phyloP scores from a whole-genome alignment of 139 green algal species.

The Deuterostichococcus epilithicus region DNA sequence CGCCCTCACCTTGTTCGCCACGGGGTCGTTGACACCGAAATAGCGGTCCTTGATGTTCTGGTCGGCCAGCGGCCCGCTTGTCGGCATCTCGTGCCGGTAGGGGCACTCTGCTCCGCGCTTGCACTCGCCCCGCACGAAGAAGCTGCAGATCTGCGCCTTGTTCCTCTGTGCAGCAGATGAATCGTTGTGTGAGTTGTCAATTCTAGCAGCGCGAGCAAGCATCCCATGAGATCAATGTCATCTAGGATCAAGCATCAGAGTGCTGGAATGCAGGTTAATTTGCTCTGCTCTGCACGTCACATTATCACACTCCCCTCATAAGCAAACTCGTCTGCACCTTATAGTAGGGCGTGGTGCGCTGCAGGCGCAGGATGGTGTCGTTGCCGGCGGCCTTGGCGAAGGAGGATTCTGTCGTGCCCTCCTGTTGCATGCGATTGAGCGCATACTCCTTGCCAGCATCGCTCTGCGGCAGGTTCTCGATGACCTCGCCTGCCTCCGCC shows the following conservation, averaged over 20 bases:
- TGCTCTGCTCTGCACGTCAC: too few relatives aligned
- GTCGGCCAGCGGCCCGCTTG: constrained; percentile 65
- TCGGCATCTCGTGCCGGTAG: constrained; percentile 87
- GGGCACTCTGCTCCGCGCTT: constrained; percentile 94
- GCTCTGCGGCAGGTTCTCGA: constrained; percentile 38
- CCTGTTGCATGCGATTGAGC: constrained; percentile 69
- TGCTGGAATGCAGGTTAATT: too few relatives aligned
- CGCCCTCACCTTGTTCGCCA: constrained; percentile 73
- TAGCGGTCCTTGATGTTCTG: constrained; percentile 96
- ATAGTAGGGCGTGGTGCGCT: constrained; percentile 93
- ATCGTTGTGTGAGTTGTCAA: background rate
- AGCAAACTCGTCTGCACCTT: constrained; percentile 44
- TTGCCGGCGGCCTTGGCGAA: constrained; percentile 36
- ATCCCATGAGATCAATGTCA: too few relatives aligned
- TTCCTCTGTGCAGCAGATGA: constrained; percentile 64
- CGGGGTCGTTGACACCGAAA: constrained; percentile 96
- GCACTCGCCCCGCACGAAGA: constrained; percentile 91
- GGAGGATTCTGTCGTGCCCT: constrained; percentile 46
- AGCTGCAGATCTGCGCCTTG: constrained; percentile 87
- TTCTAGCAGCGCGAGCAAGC: background rate
- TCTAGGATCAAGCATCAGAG: too few relatives aligned
- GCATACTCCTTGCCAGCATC: constrained; percentile 41
- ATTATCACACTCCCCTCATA: too few relatives aligned
- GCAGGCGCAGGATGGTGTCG: constrained; percentile 56
- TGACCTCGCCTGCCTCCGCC: constrained; percentile 47